These are phyloP conservation scores for Gelatoporia subvermispora DNA, from an alignment of 768 basidiomycete species.

Conservation along the genomic window DNA sequence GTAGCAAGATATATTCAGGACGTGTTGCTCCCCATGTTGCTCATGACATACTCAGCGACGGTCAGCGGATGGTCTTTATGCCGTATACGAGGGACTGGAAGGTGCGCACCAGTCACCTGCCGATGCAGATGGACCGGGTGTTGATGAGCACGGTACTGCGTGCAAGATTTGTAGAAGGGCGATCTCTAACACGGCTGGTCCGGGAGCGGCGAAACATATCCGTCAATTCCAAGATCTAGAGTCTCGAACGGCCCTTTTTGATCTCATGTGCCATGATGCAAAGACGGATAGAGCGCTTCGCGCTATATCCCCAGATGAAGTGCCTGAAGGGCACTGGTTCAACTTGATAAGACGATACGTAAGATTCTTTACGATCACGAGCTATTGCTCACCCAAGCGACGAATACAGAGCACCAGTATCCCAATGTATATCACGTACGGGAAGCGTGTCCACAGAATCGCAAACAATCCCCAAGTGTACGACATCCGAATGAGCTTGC, in stretches of 20 bases:
- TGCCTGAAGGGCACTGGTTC: conserved; percentile 25
- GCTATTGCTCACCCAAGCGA: no score
- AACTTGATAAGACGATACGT: conserved; percentile 26
- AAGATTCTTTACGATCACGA: background rate
- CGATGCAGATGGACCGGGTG: no score
- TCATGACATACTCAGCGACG: conserved; percentile 27
- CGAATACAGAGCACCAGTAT: no score
- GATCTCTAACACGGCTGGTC: conserved; percentile 9
- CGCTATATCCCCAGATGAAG: background rate
- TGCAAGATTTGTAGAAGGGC: no score
- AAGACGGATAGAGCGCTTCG: no score
- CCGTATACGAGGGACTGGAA: conserved; percentile 27
- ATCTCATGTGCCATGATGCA: conserved; percentile 14
- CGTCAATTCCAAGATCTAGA: conserved; percentile 23
- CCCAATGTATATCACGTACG: conserved; percentile 1
- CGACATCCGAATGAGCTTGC: background rate
- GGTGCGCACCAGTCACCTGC: conserved; percentile 7
- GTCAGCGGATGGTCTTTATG: conserved; percentile 23
- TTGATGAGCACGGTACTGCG: no score
- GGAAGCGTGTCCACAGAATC: conserved; percentile 1
- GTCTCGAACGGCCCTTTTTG: conserved; percentile 21
- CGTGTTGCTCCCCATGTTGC: conserved; percentile 27
- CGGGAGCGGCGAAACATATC: conserved; percentile 22
- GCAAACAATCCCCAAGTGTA: conserved; percentile 1
- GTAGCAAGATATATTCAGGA: conserved; percentile 23